Evolutionary conservation across 352 stramenopile genomes (phyloP).

Genomic region (Phytopythium mirpurense): DNA sequence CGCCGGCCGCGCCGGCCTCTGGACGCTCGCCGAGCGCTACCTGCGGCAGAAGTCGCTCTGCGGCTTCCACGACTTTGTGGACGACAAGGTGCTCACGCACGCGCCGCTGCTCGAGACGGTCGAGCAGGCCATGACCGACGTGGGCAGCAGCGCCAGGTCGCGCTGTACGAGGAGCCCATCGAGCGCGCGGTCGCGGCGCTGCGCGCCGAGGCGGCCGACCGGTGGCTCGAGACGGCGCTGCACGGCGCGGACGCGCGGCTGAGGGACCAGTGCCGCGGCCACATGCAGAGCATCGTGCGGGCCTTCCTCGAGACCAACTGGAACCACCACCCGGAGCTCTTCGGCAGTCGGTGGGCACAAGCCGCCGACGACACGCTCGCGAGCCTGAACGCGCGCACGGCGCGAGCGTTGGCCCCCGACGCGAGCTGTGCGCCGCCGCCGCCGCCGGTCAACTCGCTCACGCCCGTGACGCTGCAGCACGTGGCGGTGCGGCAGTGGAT

Average conservation of each 20-base stretch:
- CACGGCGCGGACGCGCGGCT: slow-evolving; percentile 41
- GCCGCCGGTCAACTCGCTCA: slow-evolving; percentile 1
- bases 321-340: too few species aligned
- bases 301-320: slow-evolving; percentile 43
- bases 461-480: slow-evolving; percentile 35
- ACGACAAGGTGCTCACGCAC: slow-evolving; percentile 48
- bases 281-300: slow-evolving; percentile 49
- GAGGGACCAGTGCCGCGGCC: slow-evolving; percentile 45
- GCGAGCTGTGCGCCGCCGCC: too few species aligned
- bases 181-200: slow-evolving; percentile 24
- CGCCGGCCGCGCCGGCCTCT: slow-evolving; percentile 24
- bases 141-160: slow-evolving; percentile 34
- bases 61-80: slow-evolving; percentile 53
- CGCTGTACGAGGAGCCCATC: slow-evolving; percentile 46
- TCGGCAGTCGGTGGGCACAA: too few species aligned
- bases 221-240: slow-evolving; percentile 26
- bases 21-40: slow-evolving; percentile 29
- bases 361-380: slow-evolving; percentile 17
- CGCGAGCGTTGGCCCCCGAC: not conserved
- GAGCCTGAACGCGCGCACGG: slow-evolving; percentile 11
- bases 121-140: slow-evolving; percentile 43
- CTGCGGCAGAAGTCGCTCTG: slow-evolving; percentile 28
- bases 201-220: slow-evolving; percentile 16
- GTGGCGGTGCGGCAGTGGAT: slow-evolving; percentile 43
- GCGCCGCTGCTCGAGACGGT: slow-evolving; percentile 25